Evolutionary conservation across 2,329 filamentous ascomycete genomes (phyloP).

Genomic region (Xylariaceae sp.): DNA sequence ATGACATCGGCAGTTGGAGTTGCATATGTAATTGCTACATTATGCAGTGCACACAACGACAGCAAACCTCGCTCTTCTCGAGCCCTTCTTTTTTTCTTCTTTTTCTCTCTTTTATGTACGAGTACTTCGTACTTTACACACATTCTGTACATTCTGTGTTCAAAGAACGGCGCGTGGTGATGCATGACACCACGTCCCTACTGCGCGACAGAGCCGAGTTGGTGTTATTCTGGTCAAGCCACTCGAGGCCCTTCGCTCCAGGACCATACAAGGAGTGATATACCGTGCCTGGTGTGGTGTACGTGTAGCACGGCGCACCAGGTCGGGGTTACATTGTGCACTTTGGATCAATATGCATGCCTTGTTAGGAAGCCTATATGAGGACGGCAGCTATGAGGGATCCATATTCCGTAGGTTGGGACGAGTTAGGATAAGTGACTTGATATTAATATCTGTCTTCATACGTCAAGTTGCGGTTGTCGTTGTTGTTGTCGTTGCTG

Average conservation of each 20-base stretch:
- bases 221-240: not conserved
- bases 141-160: not conserved
- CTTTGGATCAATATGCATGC: not conserved
- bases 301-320: no score
- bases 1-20: not conserved
- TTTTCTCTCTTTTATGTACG: not conserved
- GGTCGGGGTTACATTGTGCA: not conserved
- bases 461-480: not conserved
- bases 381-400: not conserved
- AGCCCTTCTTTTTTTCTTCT: not conserved
- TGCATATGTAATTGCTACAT: not conserved
- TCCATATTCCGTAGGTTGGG: not conserved
- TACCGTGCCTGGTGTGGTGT: not conserved
- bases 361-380: not conserved
- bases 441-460: not conserved
- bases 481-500: not conserved
- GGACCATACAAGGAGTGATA: not conserved
- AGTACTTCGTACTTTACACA: no score
- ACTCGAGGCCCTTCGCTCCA: not conserved
- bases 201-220: not conserved
- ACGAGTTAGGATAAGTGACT: not conserved
- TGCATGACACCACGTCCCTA: not conserved
- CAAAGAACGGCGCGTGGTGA: conserved; percentile 1
- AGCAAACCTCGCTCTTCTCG: not conserved
- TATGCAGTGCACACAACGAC: not conserved